Evolutionary conservation across 352 stramenopile species (phyloP).

Genomic region (Blastocystis sp.): DNA sequence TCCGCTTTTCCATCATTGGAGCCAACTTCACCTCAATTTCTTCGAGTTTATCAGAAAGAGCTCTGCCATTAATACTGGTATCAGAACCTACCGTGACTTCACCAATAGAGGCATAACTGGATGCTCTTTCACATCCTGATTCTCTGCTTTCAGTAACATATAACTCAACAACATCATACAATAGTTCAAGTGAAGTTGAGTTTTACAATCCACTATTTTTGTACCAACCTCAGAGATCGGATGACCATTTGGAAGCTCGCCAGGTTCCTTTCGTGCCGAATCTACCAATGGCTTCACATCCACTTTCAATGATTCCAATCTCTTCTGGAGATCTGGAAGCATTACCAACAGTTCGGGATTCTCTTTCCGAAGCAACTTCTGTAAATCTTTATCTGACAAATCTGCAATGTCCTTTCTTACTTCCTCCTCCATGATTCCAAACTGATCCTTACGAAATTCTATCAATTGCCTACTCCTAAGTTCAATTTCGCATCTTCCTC

Average conservation of each 20-base stretch:
- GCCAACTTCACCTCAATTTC: not conserved
- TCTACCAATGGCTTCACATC: not conserved
- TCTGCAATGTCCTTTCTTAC: slow-evolving; percentile 12
- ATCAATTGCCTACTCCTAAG: slow-evolving; percentile 4
- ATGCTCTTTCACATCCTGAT: not conserved
- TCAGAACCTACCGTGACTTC: not conserved
- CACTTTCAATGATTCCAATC: not conserved
- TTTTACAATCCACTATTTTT: not conserved
- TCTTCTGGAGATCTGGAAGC: slow-evolving; percentile 1
- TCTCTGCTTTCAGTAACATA: slow-evolving; percentile 21
- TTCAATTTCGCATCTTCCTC: slow-evolving; percentile 51
- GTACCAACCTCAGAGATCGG: not conserved
- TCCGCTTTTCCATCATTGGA: not conserved
- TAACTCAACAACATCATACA: slow-evolving; percentile 12
- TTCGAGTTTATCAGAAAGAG: not conserved
- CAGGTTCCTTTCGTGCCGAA: not conserved
- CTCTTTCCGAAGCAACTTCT: slow-evolving; percentile 43
- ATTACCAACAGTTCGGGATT: slow-evolving; percentile 45
- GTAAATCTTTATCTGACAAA: slow-evolving; percentile 26
- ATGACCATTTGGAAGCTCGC: not conserved
- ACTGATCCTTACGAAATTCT: not conserved
- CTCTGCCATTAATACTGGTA: not conserved
- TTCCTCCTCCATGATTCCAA: slow-evolving; percentile 28
- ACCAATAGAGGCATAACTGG: not conserved
- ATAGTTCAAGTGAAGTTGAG: not conserved